Evolutionary conservation across 768 basidiomycete species (phyloP).

Genomic region (Amanita phalloides): DNA sequence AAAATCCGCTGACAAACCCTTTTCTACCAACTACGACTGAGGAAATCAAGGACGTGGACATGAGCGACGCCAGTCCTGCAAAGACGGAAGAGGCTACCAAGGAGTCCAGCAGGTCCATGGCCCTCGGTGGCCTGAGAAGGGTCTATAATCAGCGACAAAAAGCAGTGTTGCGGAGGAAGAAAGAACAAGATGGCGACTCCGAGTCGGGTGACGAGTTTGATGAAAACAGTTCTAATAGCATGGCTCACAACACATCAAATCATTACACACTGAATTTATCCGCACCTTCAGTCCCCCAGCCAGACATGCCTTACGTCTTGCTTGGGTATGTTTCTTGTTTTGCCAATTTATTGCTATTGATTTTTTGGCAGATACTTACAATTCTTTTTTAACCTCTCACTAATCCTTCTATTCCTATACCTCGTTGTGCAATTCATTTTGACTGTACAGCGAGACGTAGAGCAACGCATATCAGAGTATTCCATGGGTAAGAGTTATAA

Average conservation of each 20-base stretch:
- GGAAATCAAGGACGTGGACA: constrained; percentile 62
- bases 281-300: constrained; percentile 39
- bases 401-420: constrained; percentile 78
- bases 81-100: constrained; percentile 28
- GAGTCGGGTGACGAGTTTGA: constrained; percentile 31
- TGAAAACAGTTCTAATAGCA: constrained; percentile 27
- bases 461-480: constrained; percentile 77
- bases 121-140: constrained; percentile 54
- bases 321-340: constrained; percentile 52
- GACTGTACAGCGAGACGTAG: constrained; percentile 85
- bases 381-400: constrained; percentile 85
- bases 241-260: constrained; percentile 53
- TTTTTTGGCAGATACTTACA: constrained; percentile 65
- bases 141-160: constrained; percentile 54
- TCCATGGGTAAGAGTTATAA: constrained; percentile 60
- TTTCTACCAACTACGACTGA: constrained; percentile 29
- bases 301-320: constrained; percentile 71
- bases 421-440: constrained; percentile 78
- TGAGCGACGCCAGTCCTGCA: constrained; percentile 61
- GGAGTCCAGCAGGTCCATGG: constrained; percentile 38
- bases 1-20: constrained; percentile 47
- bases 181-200: constrained; percentile 16
- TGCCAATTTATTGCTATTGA: neutral
- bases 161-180: constrained; percentile 20
- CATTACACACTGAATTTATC: constrained; percentile 82